Percentiles rank a stretch among this genome's conserved stretches.
Evolutionary conservation across 495 filamentous ascomycete species (phyloP).

Genomic region (Amphirosellinia nigrospora): DNA sequence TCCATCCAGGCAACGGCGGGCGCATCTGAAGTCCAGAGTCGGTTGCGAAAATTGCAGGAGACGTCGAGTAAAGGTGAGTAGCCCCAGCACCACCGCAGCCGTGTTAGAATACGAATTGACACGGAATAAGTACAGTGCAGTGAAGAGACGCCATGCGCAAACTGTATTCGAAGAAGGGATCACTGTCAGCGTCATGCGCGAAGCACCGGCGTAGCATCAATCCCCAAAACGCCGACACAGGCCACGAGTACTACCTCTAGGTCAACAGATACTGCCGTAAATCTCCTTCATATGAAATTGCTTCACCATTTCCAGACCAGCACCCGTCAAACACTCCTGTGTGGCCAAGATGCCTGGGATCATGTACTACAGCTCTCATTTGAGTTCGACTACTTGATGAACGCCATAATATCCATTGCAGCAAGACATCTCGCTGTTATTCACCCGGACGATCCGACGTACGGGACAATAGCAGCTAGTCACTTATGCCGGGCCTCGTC

Average conservation of each 20-base stretch:
- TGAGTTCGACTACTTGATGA: constrained; percentile 26
- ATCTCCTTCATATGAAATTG: constrained; percentile 21
- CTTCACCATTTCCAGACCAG: constrained; percentile 25
- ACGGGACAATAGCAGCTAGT: constrained; percentile 14
- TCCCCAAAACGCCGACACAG: constrained; percentile 3
- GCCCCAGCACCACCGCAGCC: background rate
- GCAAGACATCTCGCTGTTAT: constrained; percentile 25
- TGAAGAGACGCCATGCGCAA: constrained; percentile 22
- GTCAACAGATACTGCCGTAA: constrained; percentile 12
- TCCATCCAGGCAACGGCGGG: constrained; percentile 26
- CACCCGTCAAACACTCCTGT: constrained; percentile 17
- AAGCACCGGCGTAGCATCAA: background rate
- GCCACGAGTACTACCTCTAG: background rate
- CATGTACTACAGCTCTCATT: constrained; percentile 26
- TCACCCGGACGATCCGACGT: constrained; percentile 15
- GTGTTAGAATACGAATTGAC: background rate
- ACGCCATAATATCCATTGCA: constrained; percentile 24
- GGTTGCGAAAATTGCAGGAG: constrained; percentile 34
- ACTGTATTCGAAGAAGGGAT: constrained; percentile 16
- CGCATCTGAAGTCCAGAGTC: constrained; percentile 29
- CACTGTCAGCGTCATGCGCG: constrained; percentile 16
- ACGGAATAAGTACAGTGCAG: constrained; percentile 10
- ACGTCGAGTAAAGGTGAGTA: constrained; percentile 30
- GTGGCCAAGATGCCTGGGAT: constrained; percentile 23
- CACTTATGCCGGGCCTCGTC: constrained; percentile 21